Evolutionary conservation across 495 filamentous ascomycete species (phyloP).

Genomic region (Aspergillus leporis): DNA sequence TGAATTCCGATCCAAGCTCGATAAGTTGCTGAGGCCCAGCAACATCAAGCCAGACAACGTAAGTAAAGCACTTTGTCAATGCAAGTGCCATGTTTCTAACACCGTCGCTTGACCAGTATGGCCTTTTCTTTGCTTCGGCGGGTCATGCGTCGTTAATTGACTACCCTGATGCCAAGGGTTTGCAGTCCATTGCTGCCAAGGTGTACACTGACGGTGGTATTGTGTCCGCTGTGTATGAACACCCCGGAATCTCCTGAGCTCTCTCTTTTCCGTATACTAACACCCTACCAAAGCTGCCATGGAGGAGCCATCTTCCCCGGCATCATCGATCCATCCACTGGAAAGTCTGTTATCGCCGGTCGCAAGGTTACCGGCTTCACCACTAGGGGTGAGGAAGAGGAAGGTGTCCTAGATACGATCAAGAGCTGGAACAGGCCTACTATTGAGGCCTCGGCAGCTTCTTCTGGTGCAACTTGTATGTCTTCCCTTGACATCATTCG

Average conservation of each 20-base stretch:
- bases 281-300: constrained; percentile 31
- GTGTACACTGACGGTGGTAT: constrained; percentile 44
- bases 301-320: constrained; percentile 47
- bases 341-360: constrained; percentile 42
- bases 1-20: constrained; percentile 43
- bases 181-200: constrained; percentile 39
- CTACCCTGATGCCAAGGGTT: constrained; percentile 43
- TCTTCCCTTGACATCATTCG: constrained; percentile 5
- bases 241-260: too few relatives aligned
- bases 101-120: constrained; percentile 17
- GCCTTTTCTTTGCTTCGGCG: constrained; percentile 51
- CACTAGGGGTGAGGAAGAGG: constrained; percentile 39
- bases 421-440: constrained; percentile 24
- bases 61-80: not conserved
- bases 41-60: constrained; percentile 24
- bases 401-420: constrained; percentile 29
- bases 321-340: constrained; percentile 37
- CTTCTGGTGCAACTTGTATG: constrained; percentile 41
- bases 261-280: too few relatives aligned
- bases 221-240: constrained; percentile 31
- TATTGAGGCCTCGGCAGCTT: constrained; percentile 35
- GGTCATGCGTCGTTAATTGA: constrained; percentile 51
- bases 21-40: constrained; percentile 27
- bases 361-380: constrained; percentile 50
- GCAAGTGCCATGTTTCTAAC: not conserved